These are phyloP conservation scores for Pseudofabraea citricarpa DNA, from an alignment of 2,329 filamentous ascomycete genomes.

Conservation along the genomic window DNA sequence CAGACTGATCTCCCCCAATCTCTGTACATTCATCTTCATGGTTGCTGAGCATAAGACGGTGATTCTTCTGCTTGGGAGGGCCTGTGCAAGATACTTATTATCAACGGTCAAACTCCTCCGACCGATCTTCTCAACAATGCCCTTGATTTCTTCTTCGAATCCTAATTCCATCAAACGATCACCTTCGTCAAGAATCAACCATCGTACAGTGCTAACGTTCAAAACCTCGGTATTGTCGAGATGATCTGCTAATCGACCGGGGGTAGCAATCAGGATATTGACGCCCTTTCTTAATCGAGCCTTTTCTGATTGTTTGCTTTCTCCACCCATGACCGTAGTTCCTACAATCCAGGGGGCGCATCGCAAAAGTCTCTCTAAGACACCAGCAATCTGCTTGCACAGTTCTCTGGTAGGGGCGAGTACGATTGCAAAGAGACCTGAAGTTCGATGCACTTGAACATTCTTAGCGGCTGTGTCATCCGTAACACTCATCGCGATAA, in stretches of 20 bases:
- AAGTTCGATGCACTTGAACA: slow-evolving; percentile 68
- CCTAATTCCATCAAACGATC: slow-evolving; percentile 98
- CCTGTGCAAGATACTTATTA: slow-evolving; percentile 53
- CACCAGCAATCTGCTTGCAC: slow-evolving; percentile 86
- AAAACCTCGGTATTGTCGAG: slow-evolving; percentile 87
- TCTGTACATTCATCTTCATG: slow-evolving; percentile 96
- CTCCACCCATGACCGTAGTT: slow-evolving; percentile 71
- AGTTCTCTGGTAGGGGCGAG: slow-evolving; percentile 90
- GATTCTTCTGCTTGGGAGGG: slow-evolving; percentile 70
- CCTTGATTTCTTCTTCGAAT: slow-evolving; percentile 89
- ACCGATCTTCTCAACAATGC: slow-evolving; percentile 77
- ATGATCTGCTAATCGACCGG: slow-evolving; percentile 86
- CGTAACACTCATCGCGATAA: slow-evolving; percentile 68
- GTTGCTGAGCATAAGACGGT: slow-evolving; percentile 95
- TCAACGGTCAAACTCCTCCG: slow-evolving; percentile 54
- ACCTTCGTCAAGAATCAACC: slow-evolving; percentile 92
- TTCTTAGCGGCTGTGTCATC: slow-evolving; percentile 38
- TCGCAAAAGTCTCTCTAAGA: slow-evolving; percentile 79
- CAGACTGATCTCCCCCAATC: slow-evolving; percentile 88
- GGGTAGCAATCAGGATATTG: slow-evolving; percentile 93
- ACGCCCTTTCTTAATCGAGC: slow-evolving; percentile 88
- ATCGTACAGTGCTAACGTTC: slow-evolving; percentile 82
- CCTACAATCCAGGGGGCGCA: slow-evolving; percentile 92
- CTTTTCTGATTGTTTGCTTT: slow-evolving; percentile 78
- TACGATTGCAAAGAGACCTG: slow-evolving; percentile 90